These are phyloP conservation scores for Phytophthora kernoviae DNA, from an alignment of 352 stramenopile species.

Conservation along the genomic window DNA sequence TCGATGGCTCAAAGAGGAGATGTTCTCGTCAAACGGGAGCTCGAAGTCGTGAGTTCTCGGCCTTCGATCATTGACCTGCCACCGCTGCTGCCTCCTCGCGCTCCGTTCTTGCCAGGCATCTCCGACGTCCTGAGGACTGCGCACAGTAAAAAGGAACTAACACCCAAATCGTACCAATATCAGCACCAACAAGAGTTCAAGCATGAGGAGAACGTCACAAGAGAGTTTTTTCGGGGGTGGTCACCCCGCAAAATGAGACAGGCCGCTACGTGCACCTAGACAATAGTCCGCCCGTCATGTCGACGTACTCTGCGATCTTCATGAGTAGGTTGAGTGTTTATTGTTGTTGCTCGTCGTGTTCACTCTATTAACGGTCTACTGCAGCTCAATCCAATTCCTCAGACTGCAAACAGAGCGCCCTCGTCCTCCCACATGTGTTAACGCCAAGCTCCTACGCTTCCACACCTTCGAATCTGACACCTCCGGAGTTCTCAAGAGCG, in stretches of 20 bases:
- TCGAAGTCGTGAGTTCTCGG: conserved; percentile 8
- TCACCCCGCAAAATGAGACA: not conserved
- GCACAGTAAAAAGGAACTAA: conserved; percentile 1
- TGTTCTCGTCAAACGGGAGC: conserved; percentile 19
- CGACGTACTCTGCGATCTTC: conserved; percentile 21
- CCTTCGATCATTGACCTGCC: conserved; percentile 17
- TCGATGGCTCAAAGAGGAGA: not conserved
- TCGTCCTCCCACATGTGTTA: conserved; percentile 4
- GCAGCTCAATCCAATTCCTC: conserved; percentile 13
- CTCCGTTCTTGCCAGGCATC: conserved; percentile 19
- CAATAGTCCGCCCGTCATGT: not conserved
- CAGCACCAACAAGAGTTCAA: conserved; percentile 11
- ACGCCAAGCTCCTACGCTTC: not conserved
- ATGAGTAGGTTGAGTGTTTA: conserved; percentile 19
- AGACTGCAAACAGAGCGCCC: not conserved
- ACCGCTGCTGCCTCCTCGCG: conserved; percentile 17
- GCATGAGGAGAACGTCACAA: conserved; percentile 2
- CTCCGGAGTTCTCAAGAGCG: conserved; percentile 9
- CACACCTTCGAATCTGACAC: conserved; percentile 14
- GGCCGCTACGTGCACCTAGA: not conserved
- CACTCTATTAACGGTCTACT: not conserved
- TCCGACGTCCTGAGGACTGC: conserved; percentile 21
- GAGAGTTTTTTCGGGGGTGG: not conserved
- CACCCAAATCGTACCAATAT: not conserved
- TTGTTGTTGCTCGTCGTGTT: not conserved